Conservation (phyloP, 805 yeast genomes). For the Pichia scutulata region DNA sequence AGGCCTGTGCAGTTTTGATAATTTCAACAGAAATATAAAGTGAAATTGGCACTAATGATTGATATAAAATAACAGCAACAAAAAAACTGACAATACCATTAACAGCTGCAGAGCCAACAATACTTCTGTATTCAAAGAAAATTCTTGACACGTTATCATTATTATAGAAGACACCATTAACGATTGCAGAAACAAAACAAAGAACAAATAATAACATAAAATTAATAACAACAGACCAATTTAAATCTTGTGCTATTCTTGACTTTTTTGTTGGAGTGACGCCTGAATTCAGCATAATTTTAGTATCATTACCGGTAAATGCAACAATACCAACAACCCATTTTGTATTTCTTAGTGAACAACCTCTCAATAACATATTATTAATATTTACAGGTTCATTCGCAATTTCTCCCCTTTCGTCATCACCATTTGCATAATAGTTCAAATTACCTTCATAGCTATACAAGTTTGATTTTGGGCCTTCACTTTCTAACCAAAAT, state of each 20-base stretch:
- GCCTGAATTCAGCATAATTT: constrained; percentile 77
- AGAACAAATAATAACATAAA: constrained; percentile 55
- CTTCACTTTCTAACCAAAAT: constrained; percentile 74
- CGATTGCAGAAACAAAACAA: constrained; percentile 63
- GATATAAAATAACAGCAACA: constrained; percentile 69
- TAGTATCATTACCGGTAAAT: constrained; percentile 74
- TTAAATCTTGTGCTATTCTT: constrained; percentile 64
- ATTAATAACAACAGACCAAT: constrained; percentile 60
- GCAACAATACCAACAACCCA: constrained; percentile 76
- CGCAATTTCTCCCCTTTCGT: constrained; percentile 25
- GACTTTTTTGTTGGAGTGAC: constrained; percentile 72
- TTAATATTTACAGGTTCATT: constrained; percentile 65
- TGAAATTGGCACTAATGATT: constrained; percentile 76
- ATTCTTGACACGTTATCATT: constrained; percentile 42
- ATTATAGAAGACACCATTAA: constrained; percentile 60
- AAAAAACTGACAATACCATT: constrained; percentile 70
- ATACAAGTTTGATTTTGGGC: constrained; percentile 74
- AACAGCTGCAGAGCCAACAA: constrained; percentile 55
- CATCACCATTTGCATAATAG: constrained; percentile 34
- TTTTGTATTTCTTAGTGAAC: constrained; percentile 69
- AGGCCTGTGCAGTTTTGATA: constrained; percentile 76
- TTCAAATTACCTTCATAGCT: constrained; percentile 67
- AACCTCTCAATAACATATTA: constrained; percentile 66
- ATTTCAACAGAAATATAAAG: constrained; percentile 76
- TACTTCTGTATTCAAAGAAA: constrained; percentile 63